A percentile compares a stretch with the other conserved stretches of the same genome.
Conservation (phyloP, 169 alveolate genomes). For the Plasmodium chabaudi region DNA sequence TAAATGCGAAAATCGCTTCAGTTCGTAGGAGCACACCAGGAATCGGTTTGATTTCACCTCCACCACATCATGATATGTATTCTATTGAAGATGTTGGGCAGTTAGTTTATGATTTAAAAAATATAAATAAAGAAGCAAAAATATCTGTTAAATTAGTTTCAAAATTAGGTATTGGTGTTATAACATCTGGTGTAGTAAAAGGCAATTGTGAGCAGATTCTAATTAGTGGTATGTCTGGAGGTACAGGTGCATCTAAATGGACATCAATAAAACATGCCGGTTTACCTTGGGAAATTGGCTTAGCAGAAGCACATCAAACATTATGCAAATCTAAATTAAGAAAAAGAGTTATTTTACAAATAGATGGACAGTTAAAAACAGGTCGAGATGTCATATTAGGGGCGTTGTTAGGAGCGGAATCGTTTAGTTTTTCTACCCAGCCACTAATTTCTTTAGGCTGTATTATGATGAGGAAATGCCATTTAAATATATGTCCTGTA, state of each 20-base stretch:
- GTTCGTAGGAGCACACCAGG: slow-evolving; percentile 87
- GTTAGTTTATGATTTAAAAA: slow-evolving; percentile 84
- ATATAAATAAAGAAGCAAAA: slow-evolving; percentile 84
- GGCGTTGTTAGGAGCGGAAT: slow-evolving; percentile 86
- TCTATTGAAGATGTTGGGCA: slow-evolving; percentile 89
- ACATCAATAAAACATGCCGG: slow-evolving; percentile 87
- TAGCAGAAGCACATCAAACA: slow-evolving; percentile 88
- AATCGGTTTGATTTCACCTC: slow-evolving; percentile 87
- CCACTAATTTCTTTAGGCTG: slow-evolving; percentile 87
- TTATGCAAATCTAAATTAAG: slow-evolving; percentile 80
- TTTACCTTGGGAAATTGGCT: slow-evolving; percentile 89
- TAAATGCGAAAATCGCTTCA: slow-evolving; percentile 85
- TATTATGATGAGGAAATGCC: slow-evolving; percentile 90
- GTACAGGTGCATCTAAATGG: slow-evolving; percentile 89
- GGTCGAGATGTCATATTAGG: slow-evolving; percentile 87
- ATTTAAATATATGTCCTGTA: slow-evolving; percentile 87
- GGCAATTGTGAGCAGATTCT: slow-evolving; percentile 86
- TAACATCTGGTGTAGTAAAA: slow-evolving; percentile 86
- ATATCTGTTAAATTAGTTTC: slow-evolving; percentile 87
- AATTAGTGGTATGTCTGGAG: slow-evolving; percentile 87
- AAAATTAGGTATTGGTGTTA: slow-evolving; percentile 86
- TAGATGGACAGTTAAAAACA: slow-evolving; percentile 86
- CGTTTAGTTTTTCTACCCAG: slow-evolving; percentile 85
- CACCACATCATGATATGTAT: slow-evolving; percentile 90
- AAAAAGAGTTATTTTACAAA: slow-evolving; percentile 81